phyloP scores from a whole-genome alignment of 2,329 filamentous ascomycete genomes.

The Xylaria arbuscula region DNA sequence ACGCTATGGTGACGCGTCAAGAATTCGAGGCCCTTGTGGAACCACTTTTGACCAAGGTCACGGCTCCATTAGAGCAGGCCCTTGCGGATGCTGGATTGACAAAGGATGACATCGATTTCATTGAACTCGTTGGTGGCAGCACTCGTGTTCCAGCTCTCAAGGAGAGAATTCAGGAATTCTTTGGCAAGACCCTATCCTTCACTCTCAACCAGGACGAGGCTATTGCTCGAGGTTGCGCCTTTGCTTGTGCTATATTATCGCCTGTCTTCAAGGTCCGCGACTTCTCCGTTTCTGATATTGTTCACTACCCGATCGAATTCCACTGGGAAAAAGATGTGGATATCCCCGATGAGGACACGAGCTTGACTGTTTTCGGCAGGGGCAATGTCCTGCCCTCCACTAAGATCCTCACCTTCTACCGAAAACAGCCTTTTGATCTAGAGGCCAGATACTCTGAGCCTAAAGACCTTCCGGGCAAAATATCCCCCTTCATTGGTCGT shows the following conservation, averaged over 20 bases:
- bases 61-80: slow-evolving; percentile 84
- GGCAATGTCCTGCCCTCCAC: slow-evolving; percentile 97
- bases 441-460: slow-evolving; percentile 94
- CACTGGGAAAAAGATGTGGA: slow-evolving; percentile 98
- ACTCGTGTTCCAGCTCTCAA: slow-evolving; percentile 95
- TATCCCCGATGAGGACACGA: slow-evolving; percentile 98
- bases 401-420: slow-evolving; percentile 99
- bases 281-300: slow-evolving; percentile 96
- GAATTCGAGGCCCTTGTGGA: slow-evolving; percentile 92
- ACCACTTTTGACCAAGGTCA: slow-evolving; percentile 80
- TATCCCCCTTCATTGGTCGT: slow-evolving; percentile 93
- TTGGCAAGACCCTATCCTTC: slow-evolving; percentile 91
- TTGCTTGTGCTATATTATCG: slow-evolving; percentile 96
- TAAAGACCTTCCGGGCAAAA: slow-evolving; percentile 86
- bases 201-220: slow-evolving; percentile 99
- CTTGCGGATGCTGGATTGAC: slow-evolving; percentile 93
- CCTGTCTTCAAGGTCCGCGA: slow-evolving; percentile 98
- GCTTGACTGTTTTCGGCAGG: slow-evolving; percentile 95
- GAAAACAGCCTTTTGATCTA: slow-evolving; percentile 95
- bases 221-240: slow-evolving; percentile 92
- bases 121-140: slow-evolving; percentile 95
- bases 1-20: slow-evolving; percentile 88
- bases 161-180: slow-evolving; percentile 88
- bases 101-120: slow-evolving; percentile 88
- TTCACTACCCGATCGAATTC: slow-evolving; percentile 98